A percentile compares a stretch with the other conserved stretches of the same genome.
phyloP scores from a whole-genome alignment of 331 rosid species.

The Pyrus hybrid region DNA sequence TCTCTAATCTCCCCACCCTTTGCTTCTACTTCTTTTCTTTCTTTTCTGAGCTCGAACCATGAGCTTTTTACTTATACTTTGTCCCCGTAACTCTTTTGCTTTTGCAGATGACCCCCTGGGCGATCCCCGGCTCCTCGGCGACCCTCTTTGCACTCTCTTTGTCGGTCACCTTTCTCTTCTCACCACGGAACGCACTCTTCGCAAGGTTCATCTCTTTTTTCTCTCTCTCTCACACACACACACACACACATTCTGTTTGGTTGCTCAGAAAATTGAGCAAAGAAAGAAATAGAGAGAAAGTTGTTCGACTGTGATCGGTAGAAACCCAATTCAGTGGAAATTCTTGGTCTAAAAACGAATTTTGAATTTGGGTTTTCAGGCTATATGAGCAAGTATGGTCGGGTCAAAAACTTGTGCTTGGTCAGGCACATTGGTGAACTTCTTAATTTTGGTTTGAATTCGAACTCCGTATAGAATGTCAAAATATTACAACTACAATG shows the following conservation, averaged over 20 bases:
- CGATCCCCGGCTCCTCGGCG: conserved; percentile 67
- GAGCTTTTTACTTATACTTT: background rate
- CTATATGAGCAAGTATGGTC: conserved; percentile 73
- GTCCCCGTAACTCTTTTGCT: background rate
- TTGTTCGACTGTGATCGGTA: too few species aligned
- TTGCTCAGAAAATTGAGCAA: background rate
- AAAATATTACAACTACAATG: background rate
- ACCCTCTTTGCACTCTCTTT: conserved; percentile 74
- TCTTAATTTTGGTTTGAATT: conserved; percentile 7
- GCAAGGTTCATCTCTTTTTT: conserved; percentile 33
- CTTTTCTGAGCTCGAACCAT: too few species aligned
- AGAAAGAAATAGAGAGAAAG: background rate
- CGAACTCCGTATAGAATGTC: background rate
- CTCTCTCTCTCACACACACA: background rate
- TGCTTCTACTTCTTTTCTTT: too few species aligned
- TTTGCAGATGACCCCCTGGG: conserved; percentile 76
- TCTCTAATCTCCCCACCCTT: background rate
- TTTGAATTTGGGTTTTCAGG: conserved; percentile 47
- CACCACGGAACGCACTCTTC: conserved; percentile 61
- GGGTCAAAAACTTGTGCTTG: conserved; percentile 68
- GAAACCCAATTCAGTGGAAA: background rate
- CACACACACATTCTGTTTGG: too few species aligned
- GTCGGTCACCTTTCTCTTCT: conserved; percentile 67
- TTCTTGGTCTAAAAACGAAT: background rate
- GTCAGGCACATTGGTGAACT: conserved; percentile 78